Evolutionary conservation across 2,329 filamentous ascomycete genomes (phyloP), one percentile per base, ranked within the genome.

Genomic region (Coniochaeta sp.): DNA sequence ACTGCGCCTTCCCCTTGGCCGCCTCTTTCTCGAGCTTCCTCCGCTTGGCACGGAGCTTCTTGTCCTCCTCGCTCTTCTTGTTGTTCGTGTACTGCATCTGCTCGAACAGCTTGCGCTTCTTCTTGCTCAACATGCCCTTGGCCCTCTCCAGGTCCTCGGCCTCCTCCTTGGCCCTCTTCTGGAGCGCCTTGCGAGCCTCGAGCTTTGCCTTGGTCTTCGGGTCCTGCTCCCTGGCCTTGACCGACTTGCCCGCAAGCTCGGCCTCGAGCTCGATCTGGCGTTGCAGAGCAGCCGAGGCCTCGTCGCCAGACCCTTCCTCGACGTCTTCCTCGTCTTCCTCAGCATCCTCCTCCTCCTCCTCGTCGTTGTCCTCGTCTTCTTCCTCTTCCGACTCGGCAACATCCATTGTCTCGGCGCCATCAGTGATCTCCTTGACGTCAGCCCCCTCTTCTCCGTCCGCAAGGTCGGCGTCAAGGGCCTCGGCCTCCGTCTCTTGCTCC

Each of bases 81-180:
- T 89, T 93, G 76, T 97, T 96, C 63, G 87, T 92, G 77, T 96
- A 96, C 71, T 92, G 83, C 91, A 99, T 99, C 80, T 97, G 95
- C 81, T 98, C 95, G 66, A 93, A 89, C 70, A 97, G 79, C 86
- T 97, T 97, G 70, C 95, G 84, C 87, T 98, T 99, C 85, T 96
- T 95, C 75, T 96, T 90, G 75, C 89, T 90, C 81, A 98, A 88
- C 95, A 99, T 99, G 79, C 96, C 95, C 85, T 96, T 97, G 73
- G 91, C 89, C 64, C 93, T 84, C 75, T 96, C 92, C 61, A 96
- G 76, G 69, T 98, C 93, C 75, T 98, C 95, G 4, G 89, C 87
- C 71, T 95, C 90, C 69, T 87, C 82, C 62, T 86, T 84, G 38
- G 86, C 84, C 75, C 90, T 88, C 78, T 88, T 89, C 66, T 84